Evolutionary conservation across 2,329 filamentous ascomycete species (phyloP).

Genomic region (Alternaria angustiovoidea): DNA sequence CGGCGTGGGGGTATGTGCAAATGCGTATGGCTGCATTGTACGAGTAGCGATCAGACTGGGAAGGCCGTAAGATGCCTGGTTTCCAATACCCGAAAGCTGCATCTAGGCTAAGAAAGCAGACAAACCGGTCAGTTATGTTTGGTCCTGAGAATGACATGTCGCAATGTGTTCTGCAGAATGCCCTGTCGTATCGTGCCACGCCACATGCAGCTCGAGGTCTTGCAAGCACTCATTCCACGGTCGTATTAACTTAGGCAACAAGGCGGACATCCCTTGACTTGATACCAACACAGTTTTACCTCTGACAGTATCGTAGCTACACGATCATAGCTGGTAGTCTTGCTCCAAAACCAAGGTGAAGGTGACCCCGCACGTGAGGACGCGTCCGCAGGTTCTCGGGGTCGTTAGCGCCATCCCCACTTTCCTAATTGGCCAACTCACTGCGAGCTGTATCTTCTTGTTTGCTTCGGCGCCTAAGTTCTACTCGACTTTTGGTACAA

Average conservation of each 20-base stretch:
- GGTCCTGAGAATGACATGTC: neutral
- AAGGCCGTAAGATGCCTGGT: neutral
- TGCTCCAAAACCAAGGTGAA: slow-evolving; percentile 2
- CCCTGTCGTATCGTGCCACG: neutral
- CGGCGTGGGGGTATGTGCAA: slow-evolving; percentile 45
- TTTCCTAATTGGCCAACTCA: slow-evolving; percentile 7
- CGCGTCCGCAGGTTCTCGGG: neutral
- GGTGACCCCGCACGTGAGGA: slow-evolving; percentile 17
- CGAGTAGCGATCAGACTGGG: neutral
- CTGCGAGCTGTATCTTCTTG: neutral
- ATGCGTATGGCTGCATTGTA: no score
- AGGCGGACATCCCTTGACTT: neutral
- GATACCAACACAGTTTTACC: no score
- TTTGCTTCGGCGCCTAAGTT: neutral
- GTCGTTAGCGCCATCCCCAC: slow-evolving; percentile 15
- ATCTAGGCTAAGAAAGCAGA: neutral
- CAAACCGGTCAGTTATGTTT: neutral
- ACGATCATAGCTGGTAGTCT: neutral
- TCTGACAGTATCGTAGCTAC: neutral
- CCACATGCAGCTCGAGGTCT: neutral
- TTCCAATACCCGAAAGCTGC: neutral
- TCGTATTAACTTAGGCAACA: neutral
- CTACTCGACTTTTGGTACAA: neutral
- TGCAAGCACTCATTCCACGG: neutral
- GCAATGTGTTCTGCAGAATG: neutral